Conservation (phyloP, 345 rosid genomes). For the Eucalyptus grandis region DNA sequence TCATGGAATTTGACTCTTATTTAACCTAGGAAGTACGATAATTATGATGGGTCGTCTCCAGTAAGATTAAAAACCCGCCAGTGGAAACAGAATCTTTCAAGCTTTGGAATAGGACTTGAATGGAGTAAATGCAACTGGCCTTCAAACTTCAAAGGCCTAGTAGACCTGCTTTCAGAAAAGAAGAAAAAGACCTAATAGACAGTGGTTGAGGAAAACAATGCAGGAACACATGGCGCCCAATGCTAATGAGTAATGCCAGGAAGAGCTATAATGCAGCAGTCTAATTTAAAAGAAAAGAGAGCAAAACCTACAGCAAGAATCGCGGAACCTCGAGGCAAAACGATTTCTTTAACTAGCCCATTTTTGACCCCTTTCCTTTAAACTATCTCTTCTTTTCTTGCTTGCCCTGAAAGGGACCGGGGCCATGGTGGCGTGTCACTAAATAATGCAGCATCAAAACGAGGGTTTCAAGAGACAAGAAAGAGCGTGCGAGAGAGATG, state of each 20-base stretch:
- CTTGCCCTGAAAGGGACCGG: conserved; percentile 31
- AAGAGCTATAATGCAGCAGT: not conserved
- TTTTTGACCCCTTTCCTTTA: conserved; percentile 1
- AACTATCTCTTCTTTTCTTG: conserved; percentile 17
- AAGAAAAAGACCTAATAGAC: conserved; percentile 15
- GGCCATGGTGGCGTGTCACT: not conserved
- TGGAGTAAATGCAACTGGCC: conserved; percentile 10
- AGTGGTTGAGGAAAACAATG: conserved; percentile 68
- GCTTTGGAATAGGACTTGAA: not conserved
- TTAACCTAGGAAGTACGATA: not conserved
- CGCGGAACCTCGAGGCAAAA: conserved; percentile 70
- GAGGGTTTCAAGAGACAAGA: not conserved
- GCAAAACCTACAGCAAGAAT: not conserved
- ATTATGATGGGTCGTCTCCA: not conserved
- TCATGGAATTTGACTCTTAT: not conserved
- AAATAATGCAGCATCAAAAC: not conserved
- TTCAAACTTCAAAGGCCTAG: conserved; percentile 18
- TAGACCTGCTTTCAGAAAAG: not conserved
- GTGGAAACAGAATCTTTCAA: not conserved
- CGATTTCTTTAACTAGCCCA: conserved; percentile 7
- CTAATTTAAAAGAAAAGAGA: not conserved
- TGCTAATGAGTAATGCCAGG: not conserved
- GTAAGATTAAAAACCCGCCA: not conserved
- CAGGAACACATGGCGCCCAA: conserved; percentile 50
- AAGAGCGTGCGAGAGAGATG: conserved; percentile 12